Evolutionary conservation across 192 early-diverging fungal genomes (phyloP).

Genomic region (Umbelopsis ramanniana): DNA sequence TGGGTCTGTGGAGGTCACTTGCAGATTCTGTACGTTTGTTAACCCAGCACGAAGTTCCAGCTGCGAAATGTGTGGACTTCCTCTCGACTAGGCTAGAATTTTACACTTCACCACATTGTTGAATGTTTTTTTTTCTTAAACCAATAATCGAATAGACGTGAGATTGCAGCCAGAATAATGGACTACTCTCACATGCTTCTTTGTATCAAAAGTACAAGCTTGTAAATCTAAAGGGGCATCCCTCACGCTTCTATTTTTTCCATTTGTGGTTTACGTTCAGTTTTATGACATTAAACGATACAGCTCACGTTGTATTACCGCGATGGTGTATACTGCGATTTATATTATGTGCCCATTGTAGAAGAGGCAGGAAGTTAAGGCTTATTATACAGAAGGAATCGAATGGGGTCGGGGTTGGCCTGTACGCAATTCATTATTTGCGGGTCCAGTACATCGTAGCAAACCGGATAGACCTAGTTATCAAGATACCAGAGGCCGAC

Average conservation of each 20-base stretch:
- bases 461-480: background rate
- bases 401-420: background rate
- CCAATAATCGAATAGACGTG: background rate
- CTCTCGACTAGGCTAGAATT: constrained; percentile 40
- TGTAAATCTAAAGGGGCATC: too few species aligned
- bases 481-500: constrained; percentile 43
- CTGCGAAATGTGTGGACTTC: constrained; percentile 88
- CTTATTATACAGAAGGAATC: background rate
- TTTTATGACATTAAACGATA: too few species aligned
- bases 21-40: constrained; percentile 81
- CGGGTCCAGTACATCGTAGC: background rate
- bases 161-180: too few species aligned
- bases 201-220: too few species aligned
- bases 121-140: background rate
- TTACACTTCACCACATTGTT: background rate
- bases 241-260: too few species aligned
- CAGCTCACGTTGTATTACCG: too few species aligned
- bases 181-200: too few species aligned
- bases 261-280: too few species aligned
- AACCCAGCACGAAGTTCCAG: constrained; percentile 63
- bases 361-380: background rate
- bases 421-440: background rate
- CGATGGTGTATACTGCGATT: too few species aligned
- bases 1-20: constrained; percentile 55
- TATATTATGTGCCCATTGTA: too few species aligned